Evolutionary conservation across 2,329 filamentous ascomycete genomes (phyloP).

Genomic region (Colletotrichum australisinense): DNA sequence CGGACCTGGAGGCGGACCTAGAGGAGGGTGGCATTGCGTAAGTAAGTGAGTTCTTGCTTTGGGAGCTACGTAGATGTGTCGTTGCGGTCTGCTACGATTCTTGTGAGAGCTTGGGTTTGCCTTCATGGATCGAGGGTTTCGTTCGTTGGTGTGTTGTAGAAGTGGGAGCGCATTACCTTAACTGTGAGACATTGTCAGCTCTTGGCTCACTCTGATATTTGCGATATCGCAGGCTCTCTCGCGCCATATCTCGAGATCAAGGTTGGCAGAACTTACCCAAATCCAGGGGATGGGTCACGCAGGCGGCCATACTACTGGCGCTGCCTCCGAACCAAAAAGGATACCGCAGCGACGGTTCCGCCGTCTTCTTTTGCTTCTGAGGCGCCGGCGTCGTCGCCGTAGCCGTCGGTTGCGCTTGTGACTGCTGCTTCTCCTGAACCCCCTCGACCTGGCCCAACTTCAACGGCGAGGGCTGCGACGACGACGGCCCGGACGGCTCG

Average conservation of each 20-base stretch:
- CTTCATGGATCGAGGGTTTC: background rate
- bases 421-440: conserved; percentile 15
- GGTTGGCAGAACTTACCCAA: conserved; percentile 69
- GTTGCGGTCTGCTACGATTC: background rate
- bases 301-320: conserved; percentile 90
- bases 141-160: background rate
- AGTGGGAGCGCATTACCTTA: conserved; percentile 53
- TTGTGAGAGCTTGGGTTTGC: background rate
- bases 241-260: background rate
- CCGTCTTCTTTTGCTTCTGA: conserved; percentile 47
- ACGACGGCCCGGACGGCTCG: conserved; percentile 15
- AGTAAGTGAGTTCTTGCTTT: background rate
- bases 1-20: conserved; percentile 92
- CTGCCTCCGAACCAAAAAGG: conserved; percentile 98
- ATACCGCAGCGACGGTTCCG: conserved; percentile 64
- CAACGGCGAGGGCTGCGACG: conserved; percentile 3
- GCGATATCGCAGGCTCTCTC: background rate
- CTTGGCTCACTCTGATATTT: conserved; percentile 3
- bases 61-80: background rate
- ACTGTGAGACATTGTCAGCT: conserved; percentile 53
- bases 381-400: background rate
- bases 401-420: conserved; percentile 23
- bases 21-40: conserved; percentile 19
- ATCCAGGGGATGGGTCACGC: conserved; percentile 93
- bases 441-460: conserved; percentile 8